phyloP scores from a whole-genome alignment of 108 stramenopile genomes.

The Cyclotella baltica region DNA sequence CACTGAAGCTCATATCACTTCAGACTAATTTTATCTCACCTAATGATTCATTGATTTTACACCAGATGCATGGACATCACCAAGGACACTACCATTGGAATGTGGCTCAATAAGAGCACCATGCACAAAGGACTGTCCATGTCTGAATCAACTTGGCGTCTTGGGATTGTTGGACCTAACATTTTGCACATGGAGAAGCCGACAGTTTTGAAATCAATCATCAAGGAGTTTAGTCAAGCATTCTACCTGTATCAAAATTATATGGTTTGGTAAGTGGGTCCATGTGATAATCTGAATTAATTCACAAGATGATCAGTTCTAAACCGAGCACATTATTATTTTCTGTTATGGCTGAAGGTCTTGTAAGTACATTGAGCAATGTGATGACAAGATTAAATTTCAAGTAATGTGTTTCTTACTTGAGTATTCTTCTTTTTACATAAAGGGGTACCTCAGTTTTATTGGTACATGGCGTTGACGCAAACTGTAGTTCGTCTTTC shows the following conservation, averaged over 20 bases:
- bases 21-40: not conserved
- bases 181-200: conserved; percentile 60
- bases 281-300: not conserved
- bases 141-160: conserved; percentile 44
- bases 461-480: conserved; percentile 70
- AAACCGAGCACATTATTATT: too few relatives aligned
- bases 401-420: too few relatives aligned
- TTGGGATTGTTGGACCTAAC: conserved; percentile 56
- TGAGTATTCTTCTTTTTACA: not conserved
- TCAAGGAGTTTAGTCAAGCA: conserved; percentile 57
- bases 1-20: not conserved
- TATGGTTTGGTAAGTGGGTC: conserved; percentile 58
- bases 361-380: not conserved
- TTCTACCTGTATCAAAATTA: conserved; percentile 77
- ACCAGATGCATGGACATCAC: conserved; percentile 20
- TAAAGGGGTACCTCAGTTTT: too few relatives aligned
- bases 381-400: too few relatives aligned
- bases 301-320: too few relatives aligned
- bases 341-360: conserved; percentile 17
- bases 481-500: conserved; percentile 43
- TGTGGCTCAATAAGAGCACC: conserved; percentile 33
- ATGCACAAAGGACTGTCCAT: conserved; percentile 46
- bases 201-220: conserved; percentile 42
- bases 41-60: not conserved
- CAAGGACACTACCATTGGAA: conserved; percentile 33